Evolutionary conservation across 2,329 filamentous ascomycete genomes (phyloP).

Genomic region (Pezizomycotina sp.): DNA sequence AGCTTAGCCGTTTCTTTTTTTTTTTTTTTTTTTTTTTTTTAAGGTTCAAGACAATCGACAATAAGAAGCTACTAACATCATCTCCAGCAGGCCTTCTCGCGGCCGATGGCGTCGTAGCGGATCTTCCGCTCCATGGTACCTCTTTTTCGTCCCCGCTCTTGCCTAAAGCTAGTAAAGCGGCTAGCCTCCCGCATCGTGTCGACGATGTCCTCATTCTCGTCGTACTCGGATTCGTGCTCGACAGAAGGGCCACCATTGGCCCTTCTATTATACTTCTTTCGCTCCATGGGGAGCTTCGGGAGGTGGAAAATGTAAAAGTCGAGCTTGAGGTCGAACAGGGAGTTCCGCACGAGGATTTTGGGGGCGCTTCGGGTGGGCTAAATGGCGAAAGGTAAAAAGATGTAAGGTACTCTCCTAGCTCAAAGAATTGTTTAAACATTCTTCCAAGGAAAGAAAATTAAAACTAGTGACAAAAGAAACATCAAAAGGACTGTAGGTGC

Average conservation of each 20-base stretch:
- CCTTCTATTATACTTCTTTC: slow-evolving; percentile 13
- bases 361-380: slow-evolving; percentile 12
- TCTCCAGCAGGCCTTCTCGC: slow-evolving; percentile 7
- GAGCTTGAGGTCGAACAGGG: slow-evolving; percentile 12
- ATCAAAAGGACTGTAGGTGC: too few species aligned
- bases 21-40: neutral
- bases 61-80: slow-evolving; percentile 8
- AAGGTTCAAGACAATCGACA: neutral
- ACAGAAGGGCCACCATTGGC: slow-evolving; percentile 10
- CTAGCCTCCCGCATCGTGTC: slow-evolving; percentile 15
- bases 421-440: neutral
- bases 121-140: slow-evolving; percentile 9
- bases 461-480: neutral
- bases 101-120: slow-evolving; percentile 6
- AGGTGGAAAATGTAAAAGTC: slow-evolving; percentile 14
- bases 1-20: neutral
- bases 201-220: slow-evolving; percentile 11
- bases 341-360: slow-evolving; percentile 8
- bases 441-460: neutral
- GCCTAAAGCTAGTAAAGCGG: slow-evolving; percentile 9
- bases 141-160: slow-evolving; percentile 10
- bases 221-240: slow-evolving; percentile 12
- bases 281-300: slow-evolving; percentile 13
- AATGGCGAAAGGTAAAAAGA: neutral
- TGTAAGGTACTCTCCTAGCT: neutral